Evolutionary conservation across 2,329 filamentous ascomycete species (phyloP).

Genomic region (Microthyrium microscopicum): DNA sequence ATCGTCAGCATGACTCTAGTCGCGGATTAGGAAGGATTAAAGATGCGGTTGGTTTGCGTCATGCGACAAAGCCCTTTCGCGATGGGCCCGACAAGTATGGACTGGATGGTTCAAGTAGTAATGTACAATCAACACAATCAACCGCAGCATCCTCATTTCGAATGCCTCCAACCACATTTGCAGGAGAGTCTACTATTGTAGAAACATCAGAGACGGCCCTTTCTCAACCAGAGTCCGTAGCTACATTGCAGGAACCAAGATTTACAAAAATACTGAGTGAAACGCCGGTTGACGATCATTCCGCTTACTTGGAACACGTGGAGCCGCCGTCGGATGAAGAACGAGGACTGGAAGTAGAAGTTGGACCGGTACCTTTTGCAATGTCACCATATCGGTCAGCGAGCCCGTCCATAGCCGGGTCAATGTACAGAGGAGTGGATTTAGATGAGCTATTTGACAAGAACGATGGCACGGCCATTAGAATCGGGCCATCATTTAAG

Average conservation of each 20-base stretch:
- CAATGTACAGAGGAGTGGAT: conserved; percentile 42
- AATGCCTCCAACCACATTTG: no score
- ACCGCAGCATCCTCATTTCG: no score
- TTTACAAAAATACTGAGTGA: conserved; percentile 19
- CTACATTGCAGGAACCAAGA: conserved; percentile 11
- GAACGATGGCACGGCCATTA: conserved; percentile 29
- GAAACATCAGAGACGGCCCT: no score
- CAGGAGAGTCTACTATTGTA: no score
- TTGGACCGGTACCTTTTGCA: conserved; percentile 13
- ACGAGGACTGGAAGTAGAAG: conserved; percentile 8
- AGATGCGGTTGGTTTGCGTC: conserved; percentile 54
- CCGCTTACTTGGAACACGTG: conserved; percentile 10
- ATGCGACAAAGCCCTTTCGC: not conserved
- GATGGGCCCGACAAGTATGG: no score
- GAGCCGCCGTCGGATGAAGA: conserved; percentile 10
- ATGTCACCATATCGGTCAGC: conserved; percentile 32
- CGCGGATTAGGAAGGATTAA: conserved; percentile 66
- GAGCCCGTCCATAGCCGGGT: conserved; percentile 39
- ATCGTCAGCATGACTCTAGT: conserved; percentile 8
- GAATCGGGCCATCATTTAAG: conserved; percentile 34
- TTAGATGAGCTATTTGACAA: conserved; percentile 37
- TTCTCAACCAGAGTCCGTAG: not conserved
- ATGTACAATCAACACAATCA: no score
- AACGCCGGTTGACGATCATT: conserved; percentile 17
- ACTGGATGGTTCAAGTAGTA: no score